phyloP scores from a whole-genome alignment of 805 yeast genomes.

The Pichia paraexigua region DNA sequence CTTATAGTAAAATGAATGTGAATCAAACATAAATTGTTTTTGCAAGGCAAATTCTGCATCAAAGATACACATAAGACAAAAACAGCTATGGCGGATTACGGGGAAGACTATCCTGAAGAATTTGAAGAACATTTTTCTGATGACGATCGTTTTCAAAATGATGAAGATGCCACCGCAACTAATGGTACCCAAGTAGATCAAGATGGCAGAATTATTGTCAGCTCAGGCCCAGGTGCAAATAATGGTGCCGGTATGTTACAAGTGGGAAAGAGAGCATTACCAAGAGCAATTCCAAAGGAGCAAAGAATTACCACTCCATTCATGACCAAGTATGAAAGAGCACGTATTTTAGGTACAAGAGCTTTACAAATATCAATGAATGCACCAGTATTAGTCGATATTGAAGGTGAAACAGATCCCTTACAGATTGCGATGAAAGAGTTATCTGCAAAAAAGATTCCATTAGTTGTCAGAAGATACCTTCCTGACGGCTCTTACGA shows the following conservation, averaged over 20 bases:
- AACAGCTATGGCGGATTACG: constrained; percentile 44
- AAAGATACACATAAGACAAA: neutral
- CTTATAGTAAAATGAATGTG: neutral
- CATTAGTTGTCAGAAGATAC: constrained; percentile 90
- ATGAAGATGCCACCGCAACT: constrained; percentile 15
- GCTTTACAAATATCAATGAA: constrained; percentile 97
- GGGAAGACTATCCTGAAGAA: constrained; percentile 41
- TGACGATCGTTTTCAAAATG: constrained; percentile 26
- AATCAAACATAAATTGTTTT: neutral
- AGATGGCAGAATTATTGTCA: constrained; percentile 58
- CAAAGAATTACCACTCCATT: constrained; percentile 93
- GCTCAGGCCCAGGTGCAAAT: constrained; percentile 20
- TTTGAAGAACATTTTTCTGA: constrained; percentile 33
- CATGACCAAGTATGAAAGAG: constrained; percentile 98
- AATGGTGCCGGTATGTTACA: constrained; percentile 25
- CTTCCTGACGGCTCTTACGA: constrained; percentile 95
- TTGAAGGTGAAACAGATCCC: constrained; percentile 99
- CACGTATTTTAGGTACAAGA: constrained; percentile 94
- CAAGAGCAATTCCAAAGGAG: constrained; percentile 79
- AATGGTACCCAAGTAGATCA: constrained; percentile 34
- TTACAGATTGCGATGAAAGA: constrained; percentile 97
- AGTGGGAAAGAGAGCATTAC: constrained; percentile 31
- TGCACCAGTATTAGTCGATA: constrained; percentile 95
- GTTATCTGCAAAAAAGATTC: constrained; percentile 88
- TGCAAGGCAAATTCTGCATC: neutral